Evolutionary conservation across 306 rosid genomes (phyloP).

Genomic region (Dalbergia oliveri): DNA sequence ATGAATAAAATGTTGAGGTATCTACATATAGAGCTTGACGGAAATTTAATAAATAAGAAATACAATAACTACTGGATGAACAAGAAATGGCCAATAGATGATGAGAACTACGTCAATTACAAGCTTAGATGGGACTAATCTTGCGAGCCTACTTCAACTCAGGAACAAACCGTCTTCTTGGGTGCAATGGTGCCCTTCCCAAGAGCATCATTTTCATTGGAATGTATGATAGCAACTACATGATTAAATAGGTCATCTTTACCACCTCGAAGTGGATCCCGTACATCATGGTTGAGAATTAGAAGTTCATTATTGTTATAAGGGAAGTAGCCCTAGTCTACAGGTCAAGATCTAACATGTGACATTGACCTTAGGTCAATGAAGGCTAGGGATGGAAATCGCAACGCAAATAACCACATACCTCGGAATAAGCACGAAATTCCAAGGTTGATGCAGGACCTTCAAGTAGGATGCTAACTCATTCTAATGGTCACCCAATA

Average conservation of each 20-base stretch:
- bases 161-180: constrained; percentile 80
- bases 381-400: too few species aligned
- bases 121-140: constrained; percentile 81
- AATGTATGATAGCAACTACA: constrained; percentile 68
- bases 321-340: too few species aligned
- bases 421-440: too few species aligned
- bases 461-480: too few species aligned
- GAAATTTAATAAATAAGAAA: constrained; percentile 4
- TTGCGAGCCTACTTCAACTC: constrained; percentile 74
- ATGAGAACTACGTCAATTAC: constrained; percentile 12
- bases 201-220: constrained; percentile 76
- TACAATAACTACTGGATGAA: too few species aligned
- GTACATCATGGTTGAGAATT: constrained; percentile 39
- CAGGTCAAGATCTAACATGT: too few species aligned
- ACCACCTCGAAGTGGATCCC: constrained; percentile 98
- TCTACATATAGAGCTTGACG: constrained; percentile 10
- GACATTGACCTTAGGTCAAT: too few species aligned
- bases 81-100: neutral
- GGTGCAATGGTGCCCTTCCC: constrained; percentile 70
- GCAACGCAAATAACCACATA: too few species aligned
- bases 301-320: neutral
- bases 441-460: too few species aligned
- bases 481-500: too few species aligned
- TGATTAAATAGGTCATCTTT: constrained; percentile 80
- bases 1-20: constrained; percentile 37